These are phyloP conservation scores for Blastomyces parvus DNA, from an alignment of 2,329 filamentous ascomycete species.

Conservation along the genomic window DNA sequence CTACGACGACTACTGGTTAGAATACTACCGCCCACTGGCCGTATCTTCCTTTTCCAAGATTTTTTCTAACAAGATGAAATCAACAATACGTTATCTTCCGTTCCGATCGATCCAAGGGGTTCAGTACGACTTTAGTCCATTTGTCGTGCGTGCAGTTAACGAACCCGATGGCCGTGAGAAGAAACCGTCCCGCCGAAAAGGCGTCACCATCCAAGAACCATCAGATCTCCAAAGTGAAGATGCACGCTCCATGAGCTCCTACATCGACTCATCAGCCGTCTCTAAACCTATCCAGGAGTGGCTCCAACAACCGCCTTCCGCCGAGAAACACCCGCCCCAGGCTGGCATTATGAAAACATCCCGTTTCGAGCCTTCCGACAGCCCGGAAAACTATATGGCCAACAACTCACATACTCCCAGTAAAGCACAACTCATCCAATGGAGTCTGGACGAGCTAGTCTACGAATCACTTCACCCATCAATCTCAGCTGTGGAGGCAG, in stretches of 20 bases:
- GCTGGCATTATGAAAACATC: constrained; percentile 51
- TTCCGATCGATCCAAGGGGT: constrained; percentile 58
- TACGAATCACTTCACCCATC: constrained; percentile 76
- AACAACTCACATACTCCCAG: constrained; percentile 50
- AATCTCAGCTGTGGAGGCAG: constrained; percentile 64
- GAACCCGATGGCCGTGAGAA: constrained; percentile 52
- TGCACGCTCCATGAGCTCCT: constrained; percentile 29
- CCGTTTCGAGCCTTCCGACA: constrained; percentile 22
- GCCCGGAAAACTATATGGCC: constrained; percentile 17
- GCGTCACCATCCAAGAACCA: constrained; percentile 59
- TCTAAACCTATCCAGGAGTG: constrained; percentile 21
- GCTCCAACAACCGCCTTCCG: constrained; percentile 26
- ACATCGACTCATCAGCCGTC: constrained; percentile 14
- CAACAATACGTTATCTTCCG: constrained; percentile 72
- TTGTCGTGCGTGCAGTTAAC: constrained; percentile 57
- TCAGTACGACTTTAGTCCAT: constrained; percentile 77
- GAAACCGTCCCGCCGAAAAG: constrained; percentile 51
- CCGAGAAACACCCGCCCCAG: constrained; percentile 27
- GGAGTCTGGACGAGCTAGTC: constrained; percentile 63
- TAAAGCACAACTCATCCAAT: constrained; percentile 65
- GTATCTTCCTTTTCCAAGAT: constrained; percentile 86
- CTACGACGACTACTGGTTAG: constrained; percentile 93
- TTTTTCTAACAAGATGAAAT: constrained; percentile 87
- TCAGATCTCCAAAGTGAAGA: constrained; percentile 37
- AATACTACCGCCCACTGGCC: constrained; percentile 85